A percentile compares a stretch with the other conserved stretches of the same genome.
Evolutionary conservation across 1,284 basidiomycete species (phyloP).

Genomic region (Tilletia walkeri): DNA sequence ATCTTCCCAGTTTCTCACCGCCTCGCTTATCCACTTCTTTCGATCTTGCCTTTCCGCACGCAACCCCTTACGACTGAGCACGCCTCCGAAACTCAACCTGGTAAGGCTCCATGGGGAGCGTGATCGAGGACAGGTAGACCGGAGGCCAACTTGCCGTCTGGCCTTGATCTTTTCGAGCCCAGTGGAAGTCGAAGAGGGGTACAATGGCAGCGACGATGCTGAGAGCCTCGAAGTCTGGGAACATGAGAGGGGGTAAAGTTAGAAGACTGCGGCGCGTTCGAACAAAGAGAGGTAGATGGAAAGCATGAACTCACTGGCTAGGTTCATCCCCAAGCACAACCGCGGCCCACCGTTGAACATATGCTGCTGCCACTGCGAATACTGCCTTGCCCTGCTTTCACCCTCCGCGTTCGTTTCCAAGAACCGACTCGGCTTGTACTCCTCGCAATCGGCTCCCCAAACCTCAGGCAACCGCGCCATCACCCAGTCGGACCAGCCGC

Average conservation of each 20-base stretch:
- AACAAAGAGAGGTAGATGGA: background rate
- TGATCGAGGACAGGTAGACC: constrained; percentile 33
- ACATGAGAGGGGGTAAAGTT: background rate
- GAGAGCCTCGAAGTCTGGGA: constrained; percentile 27
- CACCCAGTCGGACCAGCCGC: constrained; percentile 47
- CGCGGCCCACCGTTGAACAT: constrained; percentile 3
- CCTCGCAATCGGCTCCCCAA: constrained; percentile 39
- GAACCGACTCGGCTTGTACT: constrained; percentile 42
- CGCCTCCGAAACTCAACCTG: background rate
- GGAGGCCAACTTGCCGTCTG: constrained; percentile 38
- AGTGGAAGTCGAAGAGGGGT: constrained; percentile 6
- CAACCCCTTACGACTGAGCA: too few relatives aligned
- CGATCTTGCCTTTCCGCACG: background rate
- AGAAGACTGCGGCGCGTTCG: background rate
- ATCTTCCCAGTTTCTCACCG: too few relatives aligned
- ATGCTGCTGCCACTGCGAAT: constrained; percentile 41
- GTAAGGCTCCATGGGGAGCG: background rate
- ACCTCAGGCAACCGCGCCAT: constrained; percentile 41
- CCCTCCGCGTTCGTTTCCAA: constrained; percentile 22
- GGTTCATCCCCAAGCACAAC: constrained; percentile 42
- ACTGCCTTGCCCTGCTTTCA: constrained; percentile 19
- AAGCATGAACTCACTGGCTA: constrained; percentile 26
- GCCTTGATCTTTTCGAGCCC: constrained; percentile 35
- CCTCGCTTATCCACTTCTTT: too few relatives aligned
- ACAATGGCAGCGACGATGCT: constrained; percentile 22